Base-by-base conservation (phyloP, 768 basidiomycete species). In the Rhodotorula paludigena region DNA sequence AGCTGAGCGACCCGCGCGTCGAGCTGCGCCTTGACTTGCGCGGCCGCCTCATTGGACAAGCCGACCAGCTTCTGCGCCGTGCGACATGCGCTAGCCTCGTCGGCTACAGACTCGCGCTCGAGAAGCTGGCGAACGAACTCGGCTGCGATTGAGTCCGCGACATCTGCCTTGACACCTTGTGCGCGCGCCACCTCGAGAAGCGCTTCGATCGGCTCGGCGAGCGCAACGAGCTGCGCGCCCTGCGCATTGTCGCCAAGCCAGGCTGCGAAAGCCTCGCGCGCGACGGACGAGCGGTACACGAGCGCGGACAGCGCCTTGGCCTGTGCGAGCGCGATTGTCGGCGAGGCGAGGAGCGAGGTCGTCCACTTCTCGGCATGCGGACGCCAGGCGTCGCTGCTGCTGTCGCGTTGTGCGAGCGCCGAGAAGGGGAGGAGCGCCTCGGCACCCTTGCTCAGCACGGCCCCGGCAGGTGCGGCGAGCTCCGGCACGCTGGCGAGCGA, bases 301-400 rank as follows among this genome's bases (percentile, higher is more conserved):
- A 72, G 57, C 25, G 61, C 55, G 1, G 67, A 57, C 16, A 68
- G 57, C 9, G 57, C 33, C n/a, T 38, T 28, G 1, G 51, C 51
- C 57, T 63, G 57, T 14, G 63, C 49, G 0, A 33, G 14, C 1
- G 28, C 23, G 39, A 68, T 45, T 15, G 38, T 20, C 21, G 32
- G 14, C 1, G 33, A 20, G 4, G n/a, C 21, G 36, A 71, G 70
- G 30, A 71, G 47, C 44, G 44, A 47, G 11, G n/a, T 21, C 10
- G 71, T 60, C 71, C 71, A 72, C 15, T 54, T 45, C 32, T 18
- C 49, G 25, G 62, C 54, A 10, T 57, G 55, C n/a, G 28, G 9
- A 20, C 60, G 64, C 59, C 45, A 44, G 10, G 36, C 28, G 6
- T 9, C 23, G 41, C 32, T 33, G 35, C 12, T 32, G 12, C 23